These are phyloP conservation scores for Solanum rostratum DNA, from an alignment of 257 asterid genomes.

Conservation along the genomic window DNA sequence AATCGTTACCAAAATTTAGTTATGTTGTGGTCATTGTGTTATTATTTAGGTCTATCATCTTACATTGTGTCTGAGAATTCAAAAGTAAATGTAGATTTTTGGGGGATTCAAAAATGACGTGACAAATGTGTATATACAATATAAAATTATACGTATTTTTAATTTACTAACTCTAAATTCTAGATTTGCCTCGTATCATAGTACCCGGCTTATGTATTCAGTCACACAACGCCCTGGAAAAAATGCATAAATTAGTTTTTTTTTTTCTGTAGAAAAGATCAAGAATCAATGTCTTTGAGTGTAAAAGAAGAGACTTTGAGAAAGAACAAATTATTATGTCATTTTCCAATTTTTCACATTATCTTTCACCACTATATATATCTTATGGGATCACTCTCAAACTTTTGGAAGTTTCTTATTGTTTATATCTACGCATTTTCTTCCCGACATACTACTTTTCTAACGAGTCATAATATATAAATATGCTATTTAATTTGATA, in stretches of 20 bases:
- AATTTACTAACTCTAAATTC: neutral
- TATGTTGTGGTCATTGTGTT: neutral
- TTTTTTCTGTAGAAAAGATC: neutral
- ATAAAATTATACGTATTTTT: neutral
- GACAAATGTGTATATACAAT: neutral
- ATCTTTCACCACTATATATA: neutral
- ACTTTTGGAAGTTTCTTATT: constrained; percentile 21
- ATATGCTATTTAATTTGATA: neutral
- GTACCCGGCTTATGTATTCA: neutral
- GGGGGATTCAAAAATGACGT: too few relatives aligned
- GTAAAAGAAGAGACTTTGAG: neutral
- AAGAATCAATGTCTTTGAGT: neutral
- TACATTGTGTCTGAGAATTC: neutral
- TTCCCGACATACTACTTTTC: neutral
- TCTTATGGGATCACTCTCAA: neutral
- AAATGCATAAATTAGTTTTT: neutral
- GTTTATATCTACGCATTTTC: constrained; percentile 18
- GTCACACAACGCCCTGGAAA: neutral
- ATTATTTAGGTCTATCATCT: neutral
- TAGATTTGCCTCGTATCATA: neutral
- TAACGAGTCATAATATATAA: neutral
- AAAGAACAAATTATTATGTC: neutral
- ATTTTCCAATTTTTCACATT: neutral
- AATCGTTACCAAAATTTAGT: neutral
- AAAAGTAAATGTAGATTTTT: neutral